Percentiles rank a stretch among this genome's conserved stretches.
Evolutionary conservation across 2,329 filamentous ascomycete species (phyloP).

Genomic region (Clonostachys rosea): DNA sequence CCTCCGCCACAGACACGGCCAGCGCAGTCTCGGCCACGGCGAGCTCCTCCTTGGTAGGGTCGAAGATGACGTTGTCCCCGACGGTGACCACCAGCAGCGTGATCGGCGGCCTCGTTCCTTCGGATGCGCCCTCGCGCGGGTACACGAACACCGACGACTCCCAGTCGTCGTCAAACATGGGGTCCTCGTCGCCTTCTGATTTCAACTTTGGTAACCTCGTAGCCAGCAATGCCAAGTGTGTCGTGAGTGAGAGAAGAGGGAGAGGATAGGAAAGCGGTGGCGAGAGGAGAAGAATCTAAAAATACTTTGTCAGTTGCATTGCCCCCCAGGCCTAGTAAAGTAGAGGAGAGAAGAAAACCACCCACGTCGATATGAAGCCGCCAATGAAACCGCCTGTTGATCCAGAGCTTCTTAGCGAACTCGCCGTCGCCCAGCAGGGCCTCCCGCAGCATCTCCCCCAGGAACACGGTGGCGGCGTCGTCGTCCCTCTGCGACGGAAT

Average conservation of each 20-base stretch:
- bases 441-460: constrained; percentile 85
- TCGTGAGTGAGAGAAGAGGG: constrained; percentile 86
- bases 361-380: constrained; percentile 89
- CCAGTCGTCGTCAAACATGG: constrained; percentile 98
- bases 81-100: constrained; percentile 88
- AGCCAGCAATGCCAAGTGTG: constrained; percentile 85
- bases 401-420: constrained; percentile 69
- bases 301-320: neutral
- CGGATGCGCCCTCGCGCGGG: constrained; percentile 34
- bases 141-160: constrained; percentile 77
- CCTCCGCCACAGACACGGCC: constrained; percentile 72
- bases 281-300: constrained; percentile 85
- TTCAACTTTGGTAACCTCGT: constrained; percentile 80
- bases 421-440: constrained; percentile 71
- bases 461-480: constrained; percentile 81
- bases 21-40: constrained; percentile 87
- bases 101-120: constrained; percentile 64
- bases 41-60: constrained; percentile 86
- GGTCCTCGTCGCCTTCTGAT: constrained; percentile 91
- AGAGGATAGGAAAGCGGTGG: constrained; percentile 89
- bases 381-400: constrained; percentile 94
- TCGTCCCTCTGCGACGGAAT: constrained; percentile 89
- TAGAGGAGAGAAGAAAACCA: constrained; percentile 9
- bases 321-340: neutral
- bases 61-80: constrained; percentile 86